These are phyloP conservation scores for Diaporthe australafricana DNA, from an alignment of 2,329 filamentous ascomycete genomes.

Conservation along the genomic window DNA sequence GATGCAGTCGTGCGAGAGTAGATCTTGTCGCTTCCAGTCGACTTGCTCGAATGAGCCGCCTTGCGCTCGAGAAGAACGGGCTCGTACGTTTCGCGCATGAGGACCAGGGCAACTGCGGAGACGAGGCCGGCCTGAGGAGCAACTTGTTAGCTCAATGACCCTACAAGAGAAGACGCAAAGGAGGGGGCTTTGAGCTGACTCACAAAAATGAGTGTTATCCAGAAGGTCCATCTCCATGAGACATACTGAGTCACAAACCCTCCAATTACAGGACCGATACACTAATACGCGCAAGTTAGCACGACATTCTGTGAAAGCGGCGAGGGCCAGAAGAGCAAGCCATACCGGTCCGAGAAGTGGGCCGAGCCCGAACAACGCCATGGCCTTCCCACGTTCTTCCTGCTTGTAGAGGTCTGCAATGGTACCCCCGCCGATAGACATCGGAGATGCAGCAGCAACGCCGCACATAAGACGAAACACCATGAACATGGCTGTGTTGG, in stretches of 20 bases:
- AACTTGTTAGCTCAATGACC: not conserved
- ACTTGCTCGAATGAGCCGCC: conserved; percentile 52
- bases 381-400: conserved; percentile 20
- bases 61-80: conserved; percentile 52
- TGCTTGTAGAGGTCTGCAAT: conserved; percentile 24
- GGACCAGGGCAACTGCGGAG: not conserved
- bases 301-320: not conserved
- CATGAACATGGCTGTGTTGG: conserved; percentile 26
- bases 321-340: not conserved
- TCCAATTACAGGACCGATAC: conserved; percentile 29
- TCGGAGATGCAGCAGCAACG: not conserved
- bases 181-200: not conserved
- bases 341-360: conserved; percentile 29
- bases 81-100: conserved; percentile 45
- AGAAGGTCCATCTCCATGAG: conserved; percentile 34
- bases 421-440: conserved; percentile 30
- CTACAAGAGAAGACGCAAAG: not conserved
- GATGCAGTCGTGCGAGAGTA: conserved; percentile 54
- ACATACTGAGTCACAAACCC: conserved; percentile 23
- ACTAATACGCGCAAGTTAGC: not conserved
- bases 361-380: conserved; percentile 15
- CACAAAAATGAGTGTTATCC: conserved; percentile 17
- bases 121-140: conserved; percentile 7
- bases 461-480: conserved; percentile 28
- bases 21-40: conserved; percentile 51